phyloP scores from a whole-genome alignment of 768 basidiomycete species.

The Tephrocybe sp. region DNA sequence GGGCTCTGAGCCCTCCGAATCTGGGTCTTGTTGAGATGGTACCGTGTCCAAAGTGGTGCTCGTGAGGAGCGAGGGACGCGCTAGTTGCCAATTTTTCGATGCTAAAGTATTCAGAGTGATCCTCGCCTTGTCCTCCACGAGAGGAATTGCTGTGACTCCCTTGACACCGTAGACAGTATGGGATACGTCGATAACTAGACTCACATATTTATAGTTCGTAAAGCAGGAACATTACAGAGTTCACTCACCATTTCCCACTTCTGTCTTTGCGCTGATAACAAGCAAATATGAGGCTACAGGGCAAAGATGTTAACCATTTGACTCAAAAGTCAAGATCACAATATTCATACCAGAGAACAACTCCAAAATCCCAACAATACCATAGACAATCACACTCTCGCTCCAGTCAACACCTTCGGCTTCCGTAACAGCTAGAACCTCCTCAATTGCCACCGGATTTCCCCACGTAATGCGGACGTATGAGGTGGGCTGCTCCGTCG shows the following conservation, averaged over 20 bases:
- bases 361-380: slow-evolving; percentile 73
- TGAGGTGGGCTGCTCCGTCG: slow-evolving; percentile 27
- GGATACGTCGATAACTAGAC: slow-evolving; percentile 60
- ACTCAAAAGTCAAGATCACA: background rate
- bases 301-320: slow-evolving; percentile 2
- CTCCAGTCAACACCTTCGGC: slow-evolving; percentile 49
- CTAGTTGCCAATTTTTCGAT: slow-evolving; percentile 43
- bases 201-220: slow-evolving; percentile 1
- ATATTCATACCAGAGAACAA: slow-evolving; percentile 63
- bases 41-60: slow-evolving; percentile 23
- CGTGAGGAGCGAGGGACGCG: slow-evolving; percentile 47
- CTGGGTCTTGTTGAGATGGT: slow-evolving; percentile 10
- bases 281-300: slow-evolving; percentile 70
- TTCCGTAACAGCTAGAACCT: slow-evolving; percentile 34
- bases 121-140: slow-evolving; percentile 63
- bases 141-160: slow-evolving; percentile 68
- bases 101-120: slow-evolving; percentile 51
- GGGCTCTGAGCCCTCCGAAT: slow-evolving; percentile 8
- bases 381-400: slow-evolving; percentile 62
- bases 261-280: slow-evolving; percentile 62
- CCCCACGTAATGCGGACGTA: slow-evolving; percentile 58
- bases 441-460: slow-evolving; percentile 53
- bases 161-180: slow-evolving; percentile 70
- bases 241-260: slow-evolving; percentile 66
- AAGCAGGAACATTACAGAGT: background rate